Percentiles rank a stretch among this genome's conserved stretches.
Conservation (phyloP, 202 grass and related monocot species). For the Cymbopogon flexuosus region DNA sequence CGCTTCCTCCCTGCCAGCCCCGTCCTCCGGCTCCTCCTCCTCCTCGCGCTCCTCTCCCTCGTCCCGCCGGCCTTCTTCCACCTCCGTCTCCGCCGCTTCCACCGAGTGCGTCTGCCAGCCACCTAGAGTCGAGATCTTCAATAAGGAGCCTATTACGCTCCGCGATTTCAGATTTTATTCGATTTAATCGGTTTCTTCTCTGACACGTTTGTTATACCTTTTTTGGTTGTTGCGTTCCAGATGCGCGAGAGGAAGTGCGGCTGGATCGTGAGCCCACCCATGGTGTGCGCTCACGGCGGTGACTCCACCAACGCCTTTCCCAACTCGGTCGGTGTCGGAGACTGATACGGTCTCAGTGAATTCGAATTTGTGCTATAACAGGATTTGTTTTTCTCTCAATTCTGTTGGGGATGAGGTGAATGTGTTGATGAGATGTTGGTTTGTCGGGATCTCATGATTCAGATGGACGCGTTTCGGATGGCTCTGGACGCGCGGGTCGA, state of each 20-base stretch:
- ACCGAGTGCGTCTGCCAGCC: slow-evolving; percentile 50
- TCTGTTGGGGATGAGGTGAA: no score
- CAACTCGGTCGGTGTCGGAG: slow-evolving; percentile 48
- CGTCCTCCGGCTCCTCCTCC: slow-evolving; percentile 54
- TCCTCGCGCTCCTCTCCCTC: slow-evolving; percentile 62
- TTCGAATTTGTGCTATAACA: no score
- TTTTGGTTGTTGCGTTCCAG: slow-evolving; percentile 33
- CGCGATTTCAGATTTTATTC: neutral
- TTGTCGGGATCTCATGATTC: neutral
- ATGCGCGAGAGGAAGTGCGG: slow-evolving; percentile 69
- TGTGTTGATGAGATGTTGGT: neutral
- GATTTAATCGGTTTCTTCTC: neutral
- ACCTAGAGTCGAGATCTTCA: neutral
- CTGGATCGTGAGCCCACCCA: slow-evolving; percentile 61
- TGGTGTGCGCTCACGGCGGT: slow-evolving; percentile 78
- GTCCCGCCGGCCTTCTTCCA: slow-evolving; percentile 60
- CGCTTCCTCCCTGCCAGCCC: slow-evolving; percentile 48
- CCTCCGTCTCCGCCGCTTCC: slow-evolving; percentile 70
- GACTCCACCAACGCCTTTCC: slow-evolving; percentile 68
- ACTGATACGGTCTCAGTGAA: no score
- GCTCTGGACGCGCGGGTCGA: slow-evolving; percentile 64
- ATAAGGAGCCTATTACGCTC: neutral
- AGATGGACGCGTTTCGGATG: slow-evolving; percentile 76
- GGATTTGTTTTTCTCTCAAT: no score
- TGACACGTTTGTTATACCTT: neutral